Percentiles rank a stretch among this genome's conserved stretches.
phyloP scores from a whole-genome alignment of 768 basidiomycete genomes.

The Cystofilobasidium macerans region DNA sequence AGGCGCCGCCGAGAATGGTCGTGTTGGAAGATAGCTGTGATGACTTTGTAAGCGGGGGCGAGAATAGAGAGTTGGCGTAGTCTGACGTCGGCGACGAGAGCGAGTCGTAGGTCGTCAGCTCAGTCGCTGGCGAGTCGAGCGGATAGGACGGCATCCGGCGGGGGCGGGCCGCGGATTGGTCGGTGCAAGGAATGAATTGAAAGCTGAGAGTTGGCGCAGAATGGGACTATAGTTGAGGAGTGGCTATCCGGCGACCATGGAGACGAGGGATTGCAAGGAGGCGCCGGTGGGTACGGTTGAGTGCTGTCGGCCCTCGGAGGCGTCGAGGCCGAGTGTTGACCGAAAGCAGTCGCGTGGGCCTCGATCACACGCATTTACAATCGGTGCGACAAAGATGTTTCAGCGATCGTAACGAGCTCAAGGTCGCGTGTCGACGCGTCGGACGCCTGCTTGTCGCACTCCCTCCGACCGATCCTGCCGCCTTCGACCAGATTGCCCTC shows the following conservation, averaged over 20 bases:
- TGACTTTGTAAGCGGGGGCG: neutral
- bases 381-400: no score
- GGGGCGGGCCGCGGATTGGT: neutral
- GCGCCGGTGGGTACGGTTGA: no score
- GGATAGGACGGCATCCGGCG: neutral
- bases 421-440: neutral
- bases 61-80: constrained; percentile 8
- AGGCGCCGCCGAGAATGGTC: neutral
- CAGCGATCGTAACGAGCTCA: no score
- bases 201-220: neutral
- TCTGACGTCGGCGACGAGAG: neutral
- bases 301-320: no score
- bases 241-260: no score
- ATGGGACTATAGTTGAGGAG: no score
- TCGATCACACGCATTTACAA: no score
- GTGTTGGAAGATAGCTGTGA: neutral
- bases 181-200: neutral
- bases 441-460: neutral
- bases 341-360: no score
- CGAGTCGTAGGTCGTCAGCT: neutral
- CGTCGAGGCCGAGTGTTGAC: no score
- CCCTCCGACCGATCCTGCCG: neutral
- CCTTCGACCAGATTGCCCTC: neutral
- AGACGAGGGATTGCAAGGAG: no score
- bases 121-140: neutral